Base-by-base conservation (phyloP, 2,329 filamentous ascomycete genomes). In the Boeremia lycopersici region DNA sequence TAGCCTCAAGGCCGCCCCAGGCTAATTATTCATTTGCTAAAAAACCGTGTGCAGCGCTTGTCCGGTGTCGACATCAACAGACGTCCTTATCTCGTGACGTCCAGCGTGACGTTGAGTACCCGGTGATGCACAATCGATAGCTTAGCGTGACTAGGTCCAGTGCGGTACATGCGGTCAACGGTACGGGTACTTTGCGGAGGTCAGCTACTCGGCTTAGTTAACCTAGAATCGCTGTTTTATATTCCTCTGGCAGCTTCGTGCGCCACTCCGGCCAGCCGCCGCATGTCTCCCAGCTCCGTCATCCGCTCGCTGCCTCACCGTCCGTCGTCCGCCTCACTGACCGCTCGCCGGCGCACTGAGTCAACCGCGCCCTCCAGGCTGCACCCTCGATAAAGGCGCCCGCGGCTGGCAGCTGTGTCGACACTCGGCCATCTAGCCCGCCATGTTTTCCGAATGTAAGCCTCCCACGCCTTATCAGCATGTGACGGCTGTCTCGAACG, bases 361-460 rank as follows among this genome's bases (percentile, higher is more conserved):
- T 57, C 66, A 61, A 57, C 60, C 57, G 28, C 52, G 59, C 47
- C 61, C 26, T 19, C 31, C 29, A 64, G 53, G 60, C 67, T 63
- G 54, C 64, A 62, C 55, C 56, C 60, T 19, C 53, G 39, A 55
- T 60, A 68, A 56, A 62, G 25, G 56, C 62, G 45, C 61, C 59
- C 35, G 29, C 46, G 36, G 35, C 35, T n/a, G 45, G 57, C 57
- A 65, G 62, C 56, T 62, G 59, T 46, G 48, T 48, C 58, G 57
- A 57, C 61, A 60, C 51, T 61, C 56, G 45, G 53, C 46, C 44
- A 31, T 47, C 26, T 56, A 48, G 52, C 54, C 59, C 62, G 56
- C 60, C 75, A 91, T 92, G 89, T 91, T 91, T 79, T 96, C 91
- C 53, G 91, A 96, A 87, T 96, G 91, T 96, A 83, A 79, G 90